These are phyloP conservation scores for Emmonsiellopsis sp. DNA, from an alignment of 2,329 filamentous ascomycete genomes.

Conservation along the genomic window DNA sequence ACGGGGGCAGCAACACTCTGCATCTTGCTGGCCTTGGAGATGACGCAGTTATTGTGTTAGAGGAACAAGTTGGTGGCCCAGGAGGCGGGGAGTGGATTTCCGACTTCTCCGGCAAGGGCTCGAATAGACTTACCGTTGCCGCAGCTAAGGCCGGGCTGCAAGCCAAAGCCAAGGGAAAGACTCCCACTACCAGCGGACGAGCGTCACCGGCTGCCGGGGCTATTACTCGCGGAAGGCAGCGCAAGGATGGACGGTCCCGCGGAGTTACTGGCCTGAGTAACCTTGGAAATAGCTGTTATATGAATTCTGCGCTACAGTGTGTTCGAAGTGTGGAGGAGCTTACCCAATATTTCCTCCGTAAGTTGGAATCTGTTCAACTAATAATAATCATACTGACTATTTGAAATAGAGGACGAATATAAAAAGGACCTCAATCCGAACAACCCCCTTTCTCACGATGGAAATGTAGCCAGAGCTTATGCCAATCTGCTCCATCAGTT, in stretches of 20 bases:
- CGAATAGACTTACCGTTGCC: slow-evolving; percentile 42
- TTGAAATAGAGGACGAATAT: slow-evolving; percentile 50
- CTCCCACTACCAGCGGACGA: slow-evolving; percentile 48
- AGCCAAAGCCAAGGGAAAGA: slow-evolving; percentile 32
- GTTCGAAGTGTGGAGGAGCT: slow-evolving; percentile 88
- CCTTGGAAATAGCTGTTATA: slow-evolving; percentile 95
- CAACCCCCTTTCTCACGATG: slow-evolving; percentile 79
- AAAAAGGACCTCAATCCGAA: slow-evolving; percentile 71
- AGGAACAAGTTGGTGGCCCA: slow-evolving; percentile 58
- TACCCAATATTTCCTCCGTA: slow-evolving; percentile 74
- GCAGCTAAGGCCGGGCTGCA: slow-evolving; percentile 27
- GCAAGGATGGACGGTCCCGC: slow-evolving; percentile 58
- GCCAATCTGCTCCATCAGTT: slow-evolving; percentile 66
- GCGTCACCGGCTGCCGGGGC: slow-evolving; percentile 52
- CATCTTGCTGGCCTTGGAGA: slow-evolving; percentile 59
- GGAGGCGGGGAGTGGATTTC: slow-evolving; percentile 49
- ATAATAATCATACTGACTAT: not conserved
- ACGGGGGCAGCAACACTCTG: slow-evolving; percentile 57
- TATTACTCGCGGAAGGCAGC: slow-evolving; percentile 62
- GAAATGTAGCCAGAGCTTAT: slow-evolving; percentile 79
- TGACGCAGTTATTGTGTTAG: slow-evolving; percentile 71
- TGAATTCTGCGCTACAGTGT: slow-evolving; percentile 96
- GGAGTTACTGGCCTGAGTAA: slow-evolving; percentile 82
- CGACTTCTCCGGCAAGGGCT: slow-evolving; percentile 34
- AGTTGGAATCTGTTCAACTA: slow-evolving; percentile 19